Percentiles rank a stretch among this genome's conserved stretches.
Evolutionary conservation across 371 early-diverging fungal species (phyloP).

Genomic region (Actinomucor elegans): DNA sequence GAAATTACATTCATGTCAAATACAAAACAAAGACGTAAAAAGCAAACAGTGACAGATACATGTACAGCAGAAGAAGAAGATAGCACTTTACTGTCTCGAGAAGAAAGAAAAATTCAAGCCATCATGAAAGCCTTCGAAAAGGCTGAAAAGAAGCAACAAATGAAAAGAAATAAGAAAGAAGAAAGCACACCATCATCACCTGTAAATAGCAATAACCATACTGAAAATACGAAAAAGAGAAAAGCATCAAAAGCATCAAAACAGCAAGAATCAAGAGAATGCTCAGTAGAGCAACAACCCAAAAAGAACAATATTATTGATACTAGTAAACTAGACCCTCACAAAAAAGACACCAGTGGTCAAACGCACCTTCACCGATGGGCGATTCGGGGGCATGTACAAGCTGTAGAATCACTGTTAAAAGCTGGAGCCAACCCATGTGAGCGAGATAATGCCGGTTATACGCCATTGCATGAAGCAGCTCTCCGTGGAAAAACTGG

Average conservation of each 20-base stretch:
- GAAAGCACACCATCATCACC: neutral
- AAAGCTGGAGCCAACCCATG: conserved; percentile 78
- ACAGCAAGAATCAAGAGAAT: conserved; percentile 31
- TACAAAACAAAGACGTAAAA: conserved; percentile 33
- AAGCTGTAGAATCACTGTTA: conserved; percentile 54
- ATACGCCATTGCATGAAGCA: conserved; percentile 80
- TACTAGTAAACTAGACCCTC: conserved; percentile 32
- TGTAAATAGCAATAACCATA: conserved; percentile 1
- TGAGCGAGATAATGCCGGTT: conserved; percentile 70
- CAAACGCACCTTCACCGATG: conserved; percentile 59
- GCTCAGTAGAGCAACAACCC: conserved; percentile 23
- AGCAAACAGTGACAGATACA: conserved; percentile 14
- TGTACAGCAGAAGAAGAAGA: conserved; percentile 7
- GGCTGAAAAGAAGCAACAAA: conserved; percentile 23
- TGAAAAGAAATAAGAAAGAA: conserved; percentile 8
- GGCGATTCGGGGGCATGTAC: conserved; percentile 56
- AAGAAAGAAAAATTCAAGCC: conserved; percentile 31
- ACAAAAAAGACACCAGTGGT: conserved; percentile 55
- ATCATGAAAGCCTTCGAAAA: conserved; percentile 33
- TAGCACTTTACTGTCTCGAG: conserved; percentile 3
- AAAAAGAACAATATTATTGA: conserved; percentile 13
- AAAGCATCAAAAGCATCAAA: conserved; percentile 6
- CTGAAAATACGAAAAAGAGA: conserved; percentile 5
- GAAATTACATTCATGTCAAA: conserved; percentile 39
- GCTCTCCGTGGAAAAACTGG: conserved; percentile 66